Evolutionary conservation across 1,284 basidiomycete genomes (phyloP).

Genomic region (Ustilago bromivora): DNA sequence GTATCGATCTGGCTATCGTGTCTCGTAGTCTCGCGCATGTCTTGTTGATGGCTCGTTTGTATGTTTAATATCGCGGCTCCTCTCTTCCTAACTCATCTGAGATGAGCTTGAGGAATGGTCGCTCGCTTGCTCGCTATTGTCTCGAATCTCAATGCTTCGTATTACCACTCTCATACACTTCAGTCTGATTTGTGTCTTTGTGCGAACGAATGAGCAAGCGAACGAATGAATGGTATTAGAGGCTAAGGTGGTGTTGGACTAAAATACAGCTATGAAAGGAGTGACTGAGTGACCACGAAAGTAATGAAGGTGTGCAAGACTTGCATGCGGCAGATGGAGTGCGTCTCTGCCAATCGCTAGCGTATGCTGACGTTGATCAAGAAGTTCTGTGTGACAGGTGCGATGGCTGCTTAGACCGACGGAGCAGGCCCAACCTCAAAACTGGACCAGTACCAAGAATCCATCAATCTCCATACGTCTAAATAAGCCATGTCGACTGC

Average conservation of each 20-base stretch:
- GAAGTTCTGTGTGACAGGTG: no score
- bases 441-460: constrained; percentile 40
- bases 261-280: constrained; percentile 15
- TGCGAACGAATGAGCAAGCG: background rate
- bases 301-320: background rate
- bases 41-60: constrained; percentile 13
- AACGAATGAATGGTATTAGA: background rate
- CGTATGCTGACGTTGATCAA: no score
- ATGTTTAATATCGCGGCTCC: constrained; percentile 4
- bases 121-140: background rate
- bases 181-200: background rate
- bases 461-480: constrained; percentile 35
- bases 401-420: no score
- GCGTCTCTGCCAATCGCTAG: no score
- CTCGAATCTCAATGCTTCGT: constrained; percentile 1
- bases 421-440: constrained; percentile 22
- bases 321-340: background rate
- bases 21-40: background rate
- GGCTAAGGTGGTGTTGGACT: background rate
- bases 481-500: constrained; percentile 29
- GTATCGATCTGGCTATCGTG: constrained; percentile 11
- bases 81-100: background rate
- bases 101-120: background rate
- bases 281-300: background rate
- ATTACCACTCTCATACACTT: background rate